Base-by-base conservation (phyloP, 768 basidiomycete species). In the Amyloporia xantha region DNA sequence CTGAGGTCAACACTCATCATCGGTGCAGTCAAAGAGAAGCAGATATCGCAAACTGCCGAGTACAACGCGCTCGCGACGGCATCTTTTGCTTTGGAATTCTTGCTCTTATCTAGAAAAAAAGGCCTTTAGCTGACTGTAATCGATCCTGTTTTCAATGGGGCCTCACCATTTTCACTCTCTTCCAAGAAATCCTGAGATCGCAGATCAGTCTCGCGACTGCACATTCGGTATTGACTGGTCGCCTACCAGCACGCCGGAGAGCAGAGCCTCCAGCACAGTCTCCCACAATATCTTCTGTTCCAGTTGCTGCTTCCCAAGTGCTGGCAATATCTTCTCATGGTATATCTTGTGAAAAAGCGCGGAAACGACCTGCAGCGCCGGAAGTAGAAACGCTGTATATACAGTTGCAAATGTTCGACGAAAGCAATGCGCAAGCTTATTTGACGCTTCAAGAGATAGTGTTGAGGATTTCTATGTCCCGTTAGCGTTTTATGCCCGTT, bases 201-300 rank as follows among this genome's bases (percentile, higher is more conserved):
- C n/a, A n/a, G n/a, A n/a, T n/a, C n/a, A n/a, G n/a, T n/a, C n/a
- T n/a, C n/a, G 36, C n/a, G n/a, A 10, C 20, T 20, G 13, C 15
- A 3, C 21, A 33, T 30, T 3, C 20, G 39, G 3, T 12, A 3
- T n/a, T 17, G 13, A 23, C 6, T 37, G 44, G 12, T 28, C 35
- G 54, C 69, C 55, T 54, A 78, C 78, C 51, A 79, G 58, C 27
- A 79, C 52, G 2, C 81, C 79, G 3, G 81, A 77, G 19, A 84
- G 56, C n/a, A 81, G 51, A 9, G 72, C 66, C 24, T 69, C 56
- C 27, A 74, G 69, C 10, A 73, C 63, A 11, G 48, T 52, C 59
- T 79, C 76, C 79, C 81, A 82, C 2, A 59, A 49, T 4, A 42
- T 51, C 37, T 59, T 55, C 44, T 62, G 49, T 7, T 45, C 54